These are phyloP conservation scores for Kwoniella dendrophila DNA, from an alignment of 768 basidiomycete species.

Conservation along the genomic window DNA sequence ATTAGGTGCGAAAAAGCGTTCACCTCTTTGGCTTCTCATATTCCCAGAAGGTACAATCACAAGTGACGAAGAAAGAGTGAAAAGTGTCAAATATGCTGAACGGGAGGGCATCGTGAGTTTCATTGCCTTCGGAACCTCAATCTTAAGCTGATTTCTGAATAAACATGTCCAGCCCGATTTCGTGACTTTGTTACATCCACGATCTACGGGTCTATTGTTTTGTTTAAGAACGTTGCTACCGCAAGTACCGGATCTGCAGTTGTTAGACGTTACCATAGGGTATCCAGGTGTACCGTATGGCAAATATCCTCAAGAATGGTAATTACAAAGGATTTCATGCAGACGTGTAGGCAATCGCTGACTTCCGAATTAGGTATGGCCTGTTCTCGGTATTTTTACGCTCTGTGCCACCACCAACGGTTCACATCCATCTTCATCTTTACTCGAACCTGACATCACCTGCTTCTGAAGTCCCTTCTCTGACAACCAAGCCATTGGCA, in stretches of 20 bases:
- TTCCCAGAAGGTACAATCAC: slow-evolving; percentile 97
- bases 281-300: slow-evolving; percentile 85
- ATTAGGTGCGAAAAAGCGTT: slow-evolving; percentile 19
- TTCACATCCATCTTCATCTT: slow-evolving; percentile 84
- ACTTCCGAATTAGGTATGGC: slow-evolving; percentile 66
- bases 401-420: slow-evolving; percentile 74
- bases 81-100: slow-evolving; percentile 83
- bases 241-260: slow-evolving; percentile 71
- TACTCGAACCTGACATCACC: slow-evolving; percentile 63
- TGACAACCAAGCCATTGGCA: slow-evolving; percentile 32
- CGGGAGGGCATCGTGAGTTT: slow-evolving; percentile 80
- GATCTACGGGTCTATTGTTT: slow-evolving; percentile 87
- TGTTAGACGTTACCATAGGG: slow-evolving; percentile 88
- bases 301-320: slow-evolving; percentile 76
- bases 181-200: slow-evolving; percentile 78
- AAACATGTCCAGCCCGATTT: slow-evolving; percentile 86
- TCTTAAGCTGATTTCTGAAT: neutral
- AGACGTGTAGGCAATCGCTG: slow-evolving; percentile 3
- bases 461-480: slow-evolving; percentile 57
- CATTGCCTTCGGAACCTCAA: neutral
- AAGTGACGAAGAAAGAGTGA: slow-evolving; percentile 78
- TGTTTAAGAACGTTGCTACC: slow-evolving; percentile 78
- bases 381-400: slow-evolving; percentile 83
- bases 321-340: slow-evolving; percentile 3
- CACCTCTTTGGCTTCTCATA: slow-evolving; percentile 75